These are phyloP conservation scores for Thelonectria discophora DNA, from an alignment of 2,329 filamentous ascomycete genomes.

Conservation along the genomic window DNA sequence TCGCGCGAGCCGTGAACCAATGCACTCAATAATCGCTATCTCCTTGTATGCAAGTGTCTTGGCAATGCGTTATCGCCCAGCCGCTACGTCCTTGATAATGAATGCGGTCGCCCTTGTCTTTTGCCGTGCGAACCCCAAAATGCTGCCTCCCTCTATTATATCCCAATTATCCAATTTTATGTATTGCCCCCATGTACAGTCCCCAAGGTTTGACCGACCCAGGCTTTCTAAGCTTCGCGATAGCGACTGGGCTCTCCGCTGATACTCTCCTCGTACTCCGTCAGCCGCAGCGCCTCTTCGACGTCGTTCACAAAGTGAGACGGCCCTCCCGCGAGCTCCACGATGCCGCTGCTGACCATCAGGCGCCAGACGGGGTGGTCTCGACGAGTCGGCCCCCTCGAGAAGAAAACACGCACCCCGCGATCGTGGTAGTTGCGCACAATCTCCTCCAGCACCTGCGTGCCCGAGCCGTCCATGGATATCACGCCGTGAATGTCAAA, in stretches of 20 bases:
- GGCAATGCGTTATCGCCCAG: too few species aligned
- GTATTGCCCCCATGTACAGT: not conserved
- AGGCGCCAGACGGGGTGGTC: conserved; percentile 71
- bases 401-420: conserved; percentile 81
- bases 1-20: too few species aligned
- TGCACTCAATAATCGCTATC: too few species aligned
- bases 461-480: conserved; percentile 89
- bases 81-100: not conserved
- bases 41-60: too few species aligned
- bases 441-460: conserved; percentile 91
- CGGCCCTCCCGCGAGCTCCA: conserved; percentile 81
- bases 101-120: not conserved
- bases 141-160: conserved; percentile 9
- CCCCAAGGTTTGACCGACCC: not conserved
- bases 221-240: conserved; percentile 1
- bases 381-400: conserved; percentile 59
- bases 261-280: conserved; percentile 72
- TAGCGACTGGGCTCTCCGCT: conserved; percentile 37
- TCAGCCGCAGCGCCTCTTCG: conserved; percentile 82
- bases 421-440: conserved; percentile 80
- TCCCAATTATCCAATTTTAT: not conserved
- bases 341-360: conserved; percentile 83
- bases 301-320: conserved; percentile 84
- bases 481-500: conserved; percentile 99
- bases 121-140: not conserved